phyloP scores from a whole-genome alignment of 163 green algal species.

The Scenedesmus sp. region DNA sequence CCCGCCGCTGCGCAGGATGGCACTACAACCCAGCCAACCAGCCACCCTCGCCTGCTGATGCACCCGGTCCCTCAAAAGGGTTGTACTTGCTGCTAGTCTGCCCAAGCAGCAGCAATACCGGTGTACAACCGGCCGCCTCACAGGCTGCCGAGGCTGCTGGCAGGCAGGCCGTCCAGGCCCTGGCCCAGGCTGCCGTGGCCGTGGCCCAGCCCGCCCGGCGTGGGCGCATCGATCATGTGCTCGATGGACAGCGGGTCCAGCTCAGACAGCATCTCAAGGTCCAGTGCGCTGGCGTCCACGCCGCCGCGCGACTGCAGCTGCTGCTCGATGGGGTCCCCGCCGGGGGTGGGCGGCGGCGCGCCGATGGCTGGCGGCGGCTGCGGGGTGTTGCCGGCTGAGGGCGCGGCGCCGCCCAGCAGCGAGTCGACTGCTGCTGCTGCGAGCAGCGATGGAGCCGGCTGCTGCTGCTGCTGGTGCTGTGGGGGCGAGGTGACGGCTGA shows the following conservation, averaged over 20 bases:
- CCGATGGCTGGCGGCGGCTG: not conserved
- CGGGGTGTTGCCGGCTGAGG: not conserved
- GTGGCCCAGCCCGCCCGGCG: constrained; percentile 11
- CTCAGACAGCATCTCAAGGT: constrained; percentile 29
- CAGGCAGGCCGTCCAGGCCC: not conserved
- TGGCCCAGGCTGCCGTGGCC: not conserved
- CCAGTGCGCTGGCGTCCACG: constrained; percentile 29
- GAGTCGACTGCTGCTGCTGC: constrained; percentile 16
- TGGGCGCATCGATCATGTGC: constrained; percentile 40
- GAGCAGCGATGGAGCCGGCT: not conserved
- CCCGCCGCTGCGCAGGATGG: too few species aligned
- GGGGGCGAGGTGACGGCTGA: not conserved
- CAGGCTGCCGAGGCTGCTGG: not conserved
- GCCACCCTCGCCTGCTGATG: too few species aligned
- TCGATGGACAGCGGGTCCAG: constrained; percentile 41
- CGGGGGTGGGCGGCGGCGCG: not conserved
- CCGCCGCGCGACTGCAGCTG: constrained; percentile 46
- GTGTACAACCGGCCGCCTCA: not conserved
- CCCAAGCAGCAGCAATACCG: not conserved
- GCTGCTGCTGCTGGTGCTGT: not conserved
- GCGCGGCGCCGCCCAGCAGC: not conserved
- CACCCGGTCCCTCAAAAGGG: too few species aligned
- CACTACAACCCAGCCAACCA: too few species aligned
- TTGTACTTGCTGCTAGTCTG: not conserved
- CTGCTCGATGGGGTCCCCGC: constrained; percentile 34